A percentile compares a stretch with the other conserved stretches of the same genome.
Evolutionary conservation across 2,329 filamentous ascomycete genomes (phyloP).

Genomic region (Thelonectria discophora): DNA sequence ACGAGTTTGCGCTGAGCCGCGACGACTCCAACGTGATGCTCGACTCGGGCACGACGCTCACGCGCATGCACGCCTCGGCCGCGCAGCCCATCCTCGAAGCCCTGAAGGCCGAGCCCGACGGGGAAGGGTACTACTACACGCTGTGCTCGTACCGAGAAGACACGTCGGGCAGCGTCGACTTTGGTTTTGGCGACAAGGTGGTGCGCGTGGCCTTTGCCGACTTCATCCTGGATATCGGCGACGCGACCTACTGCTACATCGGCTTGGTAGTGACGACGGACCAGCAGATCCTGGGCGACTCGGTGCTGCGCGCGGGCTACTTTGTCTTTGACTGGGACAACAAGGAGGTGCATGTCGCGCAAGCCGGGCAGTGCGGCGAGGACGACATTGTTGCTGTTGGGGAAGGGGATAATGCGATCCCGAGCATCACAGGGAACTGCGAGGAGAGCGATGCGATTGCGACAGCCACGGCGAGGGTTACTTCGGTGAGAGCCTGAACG

Average conservation of each 20-base stretch:
- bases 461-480: background rate
- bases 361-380: slow-evolving; percentile 52
- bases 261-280: slow-evolving; percentile 52
- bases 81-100: slow-evolving; percentile 54
- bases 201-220: slow-evolving; percentile 57
- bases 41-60: slow-evolving; percentile 63
- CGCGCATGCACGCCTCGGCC: slow-evolving; percentile 54
- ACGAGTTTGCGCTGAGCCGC: slow-evolving; percentile 39
- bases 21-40: slow-evolving; percentile 56
- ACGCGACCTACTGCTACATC: slow-evolving; percentile 51
- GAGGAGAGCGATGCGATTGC: slow-evolving; percentile 41
- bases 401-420: slow-evolving; percentile 46
- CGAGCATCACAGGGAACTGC: slow-evolving; percentile 48
- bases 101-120: slow-evolving; percentile 53
- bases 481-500: too few species aligned
- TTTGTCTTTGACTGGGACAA: slow-evolving; percentile 60
- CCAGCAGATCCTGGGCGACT: slow-evolving; percentile 56
- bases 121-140: slow-evolving; percentile 55
- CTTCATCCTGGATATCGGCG: slow-evolving; percentile 57
- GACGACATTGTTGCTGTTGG: slow-evolving; percentile 50
- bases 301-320: slow-evolving; percentile 55
- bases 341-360: slow-evolving; percentile 51
- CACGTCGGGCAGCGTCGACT: slow-evolving; percentile 54
- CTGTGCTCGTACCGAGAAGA: slow-evolving; percentile 51
- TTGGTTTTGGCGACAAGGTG: slow-evolving; percentile 54